phyloP scores from a whole-genome alignment of 129 eudicot genomes.

The Deinandra increscens region DNA sequence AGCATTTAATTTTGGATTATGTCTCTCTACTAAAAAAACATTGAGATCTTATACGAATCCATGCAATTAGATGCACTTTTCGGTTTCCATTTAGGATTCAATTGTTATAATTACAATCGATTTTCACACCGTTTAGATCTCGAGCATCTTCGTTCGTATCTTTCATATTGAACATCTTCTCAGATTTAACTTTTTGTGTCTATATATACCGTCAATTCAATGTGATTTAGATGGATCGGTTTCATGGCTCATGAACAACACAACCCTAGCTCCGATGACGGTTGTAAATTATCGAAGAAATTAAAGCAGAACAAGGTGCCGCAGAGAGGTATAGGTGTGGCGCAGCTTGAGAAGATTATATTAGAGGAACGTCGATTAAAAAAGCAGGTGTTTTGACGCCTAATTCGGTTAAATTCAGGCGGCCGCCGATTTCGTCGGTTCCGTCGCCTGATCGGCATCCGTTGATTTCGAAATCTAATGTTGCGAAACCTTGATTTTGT shows the following conservation, averaged over 20 bases:
- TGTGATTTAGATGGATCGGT: conserved; percentile 61
- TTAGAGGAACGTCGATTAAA: too few species aligned
- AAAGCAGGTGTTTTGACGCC: too few species aligned
- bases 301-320: too few species aligned
- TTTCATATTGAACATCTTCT: not conserved
- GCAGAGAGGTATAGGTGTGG: too few species aligned
- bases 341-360: too few species aligned
- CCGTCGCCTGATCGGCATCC: conserved; percentile 33
- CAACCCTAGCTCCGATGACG: too few species aligned
- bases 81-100: not conserved
- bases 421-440: too few species aligned
- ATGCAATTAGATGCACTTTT: conserved; percentile 44
- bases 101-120: not conserved
- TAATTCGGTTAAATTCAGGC: too few species aligned
- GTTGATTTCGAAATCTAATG: conserved; percentile 34
- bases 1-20: not conserved
- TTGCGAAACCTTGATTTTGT: conserved; percentile 9
- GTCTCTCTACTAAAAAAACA: not conserved
- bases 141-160: not conserved
- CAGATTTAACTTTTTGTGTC: conserved; percentile 11
- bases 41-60: not conserved
- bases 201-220: conserved; percentile 1
- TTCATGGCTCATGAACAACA: too few species aligned
- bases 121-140: not conserved
- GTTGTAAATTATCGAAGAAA: too few species aligned